Base-by-base conservation (phyloP, 805 yeast species). In the Candida ulmi region DNA sequence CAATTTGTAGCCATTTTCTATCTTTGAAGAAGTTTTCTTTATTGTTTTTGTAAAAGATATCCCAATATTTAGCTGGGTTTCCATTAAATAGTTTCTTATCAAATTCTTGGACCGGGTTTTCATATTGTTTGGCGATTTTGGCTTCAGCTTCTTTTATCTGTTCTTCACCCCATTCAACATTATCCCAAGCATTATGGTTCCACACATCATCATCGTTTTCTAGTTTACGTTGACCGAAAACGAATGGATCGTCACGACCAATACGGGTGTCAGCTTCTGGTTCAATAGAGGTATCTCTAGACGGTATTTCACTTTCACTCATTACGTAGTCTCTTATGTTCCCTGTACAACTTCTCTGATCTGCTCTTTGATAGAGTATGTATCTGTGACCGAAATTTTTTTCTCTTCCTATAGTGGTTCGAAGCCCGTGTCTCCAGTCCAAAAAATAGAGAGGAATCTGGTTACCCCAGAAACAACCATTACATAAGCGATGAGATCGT, bases 101-200 rank as follows among this genome's bases (percentile, higher is more conserved):
- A 55, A 83, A 85, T 2, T 87, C 96, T 27, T 76, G 68, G n/a
- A 93, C 99, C 1, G 97, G 98, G 39, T 69, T 66, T 33, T 82
- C 85, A 42, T 76, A 74, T 58, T 93, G 99, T 47, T 78, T 74
- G 17, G 75, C 62, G 27, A 91, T 83, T 58, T 82, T 78, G 50
- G 72, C 79, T 54, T 83, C 73, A 3, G 96, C 96, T 46, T 83
- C 79, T 17, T 66, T 55, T 12, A 80, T 60, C 58, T 93, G 97
- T 51, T 88, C 95, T 38, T 84, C 88, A 36, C 95, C 97, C 96
- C 96, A 90, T 55, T 88, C 96, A 26, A 88, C 97, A 58, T 93
- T 95, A 60, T 93, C 99, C 84, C 78, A 70, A 0, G 99, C 99
- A 58, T 93, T 93, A 57, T 84, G 95, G 43, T 76, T 74, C 80